These are phyloP conservation scores for Leccinum imitatum DNA, from an alignment of 768 basidiomycete genomes.

Conservation along the genomic window DNA sequence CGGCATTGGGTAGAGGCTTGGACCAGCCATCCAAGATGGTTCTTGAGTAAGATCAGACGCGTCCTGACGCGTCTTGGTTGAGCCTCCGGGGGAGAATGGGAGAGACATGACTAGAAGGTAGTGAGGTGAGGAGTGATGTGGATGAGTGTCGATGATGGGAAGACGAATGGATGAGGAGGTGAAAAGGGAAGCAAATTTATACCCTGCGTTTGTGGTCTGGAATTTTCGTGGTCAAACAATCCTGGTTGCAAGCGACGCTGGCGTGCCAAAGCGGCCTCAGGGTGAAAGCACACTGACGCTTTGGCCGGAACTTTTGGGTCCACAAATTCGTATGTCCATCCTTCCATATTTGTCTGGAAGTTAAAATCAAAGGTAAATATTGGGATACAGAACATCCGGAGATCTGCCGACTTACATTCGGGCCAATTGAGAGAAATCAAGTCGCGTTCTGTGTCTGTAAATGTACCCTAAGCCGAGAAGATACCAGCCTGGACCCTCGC, in stretches of 20 bases:
- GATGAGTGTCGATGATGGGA: not conserved
- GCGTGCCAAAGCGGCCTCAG: conserved; percentile 4
- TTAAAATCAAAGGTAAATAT: no score
- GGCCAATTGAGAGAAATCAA: not conserved
- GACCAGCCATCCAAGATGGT: no score
- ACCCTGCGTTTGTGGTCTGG: not conserved
- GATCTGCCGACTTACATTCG: not conserved
- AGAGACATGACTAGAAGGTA: not conserved
- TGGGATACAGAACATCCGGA: no score
- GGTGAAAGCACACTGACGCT: conserved; percentile 1
- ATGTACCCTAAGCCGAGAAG: not conserved
- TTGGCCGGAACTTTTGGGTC: not conserved
- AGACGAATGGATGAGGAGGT: no score
- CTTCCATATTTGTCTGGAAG: no score
- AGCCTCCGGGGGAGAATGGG: not conserved
- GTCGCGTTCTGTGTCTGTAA: no score
- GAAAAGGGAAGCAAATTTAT: conserved; percentile 1
- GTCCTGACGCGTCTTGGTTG: not conserved
- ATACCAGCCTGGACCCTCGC: not conserved
- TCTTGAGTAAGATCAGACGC: not conserved
- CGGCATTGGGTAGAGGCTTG: not conserved
- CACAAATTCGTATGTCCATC: no score
- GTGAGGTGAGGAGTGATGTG: not conserved
- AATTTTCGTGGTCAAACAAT: not conserved
- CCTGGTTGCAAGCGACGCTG: no score